Evolutionary conservation across 2,329 filamentous ascomycete species (phyloP).

Genomic region (Metarhizium robertsii): DNA sequence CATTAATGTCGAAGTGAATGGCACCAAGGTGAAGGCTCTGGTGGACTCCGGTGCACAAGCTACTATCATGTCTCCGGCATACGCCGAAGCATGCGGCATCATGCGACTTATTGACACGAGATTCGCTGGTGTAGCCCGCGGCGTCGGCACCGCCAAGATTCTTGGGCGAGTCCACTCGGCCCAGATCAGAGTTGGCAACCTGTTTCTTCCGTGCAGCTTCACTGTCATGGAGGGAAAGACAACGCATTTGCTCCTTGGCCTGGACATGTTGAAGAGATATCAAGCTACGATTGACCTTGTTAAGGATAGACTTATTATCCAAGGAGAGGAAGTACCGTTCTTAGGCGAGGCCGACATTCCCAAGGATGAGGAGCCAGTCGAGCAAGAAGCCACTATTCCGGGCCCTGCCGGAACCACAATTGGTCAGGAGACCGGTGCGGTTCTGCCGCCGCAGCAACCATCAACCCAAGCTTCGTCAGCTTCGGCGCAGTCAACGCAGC

Average conservation of each 20-base stretch:
- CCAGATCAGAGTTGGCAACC: conserved; percentile 82
- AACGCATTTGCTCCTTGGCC: conserved; percentile 82
- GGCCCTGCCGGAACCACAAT: conserved; percentile 87
- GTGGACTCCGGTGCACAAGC: conserved; percentile 97
- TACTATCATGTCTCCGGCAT: conserved; percentile 95
- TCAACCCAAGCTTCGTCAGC: conserved; percentile 12
- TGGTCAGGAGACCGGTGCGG: conserved; percentile 71
- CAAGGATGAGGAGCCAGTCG: conserved; percentile 65
- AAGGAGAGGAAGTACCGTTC: conserved; percentile 81
- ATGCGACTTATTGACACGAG: conserved; percentile 91
- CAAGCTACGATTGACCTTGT: conserved; percentile 86
- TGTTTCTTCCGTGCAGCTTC: conserved; percentile 88
- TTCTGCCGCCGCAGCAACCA: conserved; percentile 30
- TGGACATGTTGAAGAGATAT: conserved; percentile 96
- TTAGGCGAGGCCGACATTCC: conserved; percentile 90
- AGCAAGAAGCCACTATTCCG: conserved; percentile 72
- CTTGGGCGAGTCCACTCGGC: conserved; percentile 92
- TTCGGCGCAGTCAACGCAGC: conserved; percentile 10
- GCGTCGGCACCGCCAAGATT: conserved; percentile 90
- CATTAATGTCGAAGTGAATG: conserved; percentile 90
- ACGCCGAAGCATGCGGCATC: conserved; percentile 86
- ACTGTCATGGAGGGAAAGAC: conserved; percentile 99
- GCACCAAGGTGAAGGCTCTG: conserved; percentile 83
- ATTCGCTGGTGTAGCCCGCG: conserved; percentile 84
- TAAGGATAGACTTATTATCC: conserved; percentile 78